Evolutionary conservation across 2,329 filamentous ascomycete species (phyloP).

Genomic region (Fusarium kyushuense): DNA sequence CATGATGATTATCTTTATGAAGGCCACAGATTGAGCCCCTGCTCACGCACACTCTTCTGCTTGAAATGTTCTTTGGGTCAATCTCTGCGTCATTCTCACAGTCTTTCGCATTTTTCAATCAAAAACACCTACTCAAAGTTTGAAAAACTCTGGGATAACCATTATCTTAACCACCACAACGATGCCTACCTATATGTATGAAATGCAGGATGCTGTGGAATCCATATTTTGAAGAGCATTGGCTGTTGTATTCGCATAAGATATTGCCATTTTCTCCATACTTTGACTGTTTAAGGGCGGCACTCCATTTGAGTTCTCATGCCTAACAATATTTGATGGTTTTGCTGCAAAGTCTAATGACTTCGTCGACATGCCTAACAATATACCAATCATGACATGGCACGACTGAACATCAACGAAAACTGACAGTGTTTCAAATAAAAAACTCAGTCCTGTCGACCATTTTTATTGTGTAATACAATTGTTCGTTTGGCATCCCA

Average conservation of each 20-base stretch:
- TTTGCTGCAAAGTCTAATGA: no score
- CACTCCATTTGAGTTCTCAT: slow-evolving; percentile 5
- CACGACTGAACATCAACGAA: background rate
- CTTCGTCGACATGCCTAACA: background rate
- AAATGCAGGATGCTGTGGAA: background rate
- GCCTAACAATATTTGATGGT: background rate
- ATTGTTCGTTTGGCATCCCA: background rate
- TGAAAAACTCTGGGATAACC: background rate
- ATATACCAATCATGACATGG: slow-evolving; percentile 24
- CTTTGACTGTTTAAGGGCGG: background rate
- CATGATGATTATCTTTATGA: slow-evolving; percentile 26
- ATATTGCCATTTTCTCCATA: background rate
- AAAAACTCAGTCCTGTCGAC: background rate
- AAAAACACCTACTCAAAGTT: background rate
- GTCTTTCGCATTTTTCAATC: background rate
- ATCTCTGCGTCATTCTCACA: background rate
- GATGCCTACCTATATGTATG: background rate
- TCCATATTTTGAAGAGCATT: background rate
- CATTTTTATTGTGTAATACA: background rate
- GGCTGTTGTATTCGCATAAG: no score
- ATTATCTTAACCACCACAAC: background rate
- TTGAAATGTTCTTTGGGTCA: background rate
- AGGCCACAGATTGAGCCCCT: slow-evolving; percentile 13
- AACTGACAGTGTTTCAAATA: background rate
- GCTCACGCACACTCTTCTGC: background rate